Evolutionary conservation across 129 eudicot genomes (phyloP).

Genomic region (Artemisia annua): DNA sequence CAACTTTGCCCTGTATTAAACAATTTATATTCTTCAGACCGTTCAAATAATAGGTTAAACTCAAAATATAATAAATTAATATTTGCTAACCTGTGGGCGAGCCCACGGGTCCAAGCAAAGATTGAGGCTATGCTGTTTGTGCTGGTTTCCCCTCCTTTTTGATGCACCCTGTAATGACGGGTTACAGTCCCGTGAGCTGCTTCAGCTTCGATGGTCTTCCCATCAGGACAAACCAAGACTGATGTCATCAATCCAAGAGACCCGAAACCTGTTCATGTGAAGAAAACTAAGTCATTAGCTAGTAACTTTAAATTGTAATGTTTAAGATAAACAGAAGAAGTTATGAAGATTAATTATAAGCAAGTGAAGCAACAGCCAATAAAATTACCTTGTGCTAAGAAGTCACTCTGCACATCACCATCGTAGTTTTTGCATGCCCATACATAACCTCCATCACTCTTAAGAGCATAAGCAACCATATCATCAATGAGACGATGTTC

Average conservation of each 20-base stretch:
- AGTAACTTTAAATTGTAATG: not conserved
- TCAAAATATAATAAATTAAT: not conserved
- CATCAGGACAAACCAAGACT: constrained; percentile 95
- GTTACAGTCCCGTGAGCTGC: constrained; percentile 97
- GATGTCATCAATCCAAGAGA: constrained; percentile 99
- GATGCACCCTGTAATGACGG: constrained; percentile 89
- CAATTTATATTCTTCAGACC: not conserved
- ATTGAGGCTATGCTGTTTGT: constrained; percentile 94
- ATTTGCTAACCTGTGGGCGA: constrained; percentile 68
- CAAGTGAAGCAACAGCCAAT: not conserved
- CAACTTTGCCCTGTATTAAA: constrained; percentile 70
- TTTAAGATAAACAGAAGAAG: not conserved
- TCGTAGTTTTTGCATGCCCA: constrained; percentile 99
- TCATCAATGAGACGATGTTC: constrained; percentile 99
- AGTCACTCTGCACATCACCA: constrained; percentile 98
- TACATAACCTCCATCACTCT: constrained; percentile 98
- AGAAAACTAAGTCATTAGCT: constrained; percentile 3
- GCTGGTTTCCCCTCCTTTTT: constrained; percentile 96
- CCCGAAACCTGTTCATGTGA: constrained; percentile 64
- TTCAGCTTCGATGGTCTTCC: constrained; percentile 92
- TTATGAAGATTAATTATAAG: not conserved
- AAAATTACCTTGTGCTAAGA: constrained; percentile 84
- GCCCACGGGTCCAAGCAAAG: constrained; percentile 95
- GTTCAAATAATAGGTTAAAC: not conserved
- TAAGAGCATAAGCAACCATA: constrained; percentile 98